A percentile compares a stretch with the other conserved stretches of the same genome.
Conservation (phyloP, 805 yeast species). For the Candida oleophila region DNA sequence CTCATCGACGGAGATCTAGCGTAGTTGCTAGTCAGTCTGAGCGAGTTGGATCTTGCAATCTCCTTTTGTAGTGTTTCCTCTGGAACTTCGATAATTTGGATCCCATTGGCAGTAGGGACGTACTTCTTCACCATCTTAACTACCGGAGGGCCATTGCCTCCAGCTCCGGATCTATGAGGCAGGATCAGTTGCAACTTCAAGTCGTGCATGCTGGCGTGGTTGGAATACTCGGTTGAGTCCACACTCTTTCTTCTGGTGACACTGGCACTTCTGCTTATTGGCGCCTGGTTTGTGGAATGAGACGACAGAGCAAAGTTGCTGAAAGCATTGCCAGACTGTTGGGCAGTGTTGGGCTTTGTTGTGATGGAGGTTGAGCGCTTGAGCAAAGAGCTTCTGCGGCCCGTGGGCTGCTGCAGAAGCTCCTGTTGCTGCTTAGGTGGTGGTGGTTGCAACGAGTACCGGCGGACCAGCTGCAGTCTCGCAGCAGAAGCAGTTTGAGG, state of each 20-base stretch:
- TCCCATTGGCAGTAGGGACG: slow-evolving; percentile 72
- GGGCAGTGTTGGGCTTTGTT: slow-evolving; percentile 4
- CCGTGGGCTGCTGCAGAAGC: slow-evolving; percentile 5
- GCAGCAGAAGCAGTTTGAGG: not conserved
- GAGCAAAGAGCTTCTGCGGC: slow-evolving; percentile 2
- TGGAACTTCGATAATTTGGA: slow-evolving; percentile 69
- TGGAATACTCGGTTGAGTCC: slow-evolving; percentile 16
- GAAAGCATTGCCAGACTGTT: slow-evolving; percentile 1
- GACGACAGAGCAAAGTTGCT: slow-evolving; percentile 5
- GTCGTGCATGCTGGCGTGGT: slow-evolving; percentile 35
- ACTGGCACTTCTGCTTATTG: not conserved
- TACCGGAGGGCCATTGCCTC: slow-evolving; percentile 2
- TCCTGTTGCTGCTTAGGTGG: slow-evolving; percentile 1
- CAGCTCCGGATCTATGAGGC: not conserved
- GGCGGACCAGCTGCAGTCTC: not conserved
- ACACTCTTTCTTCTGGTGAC: slow-evolving; percentile 1
- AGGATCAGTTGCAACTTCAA: slow-evolving; percentile 25
- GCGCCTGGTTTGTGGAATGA: not conserved
- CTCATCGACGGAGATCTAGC: slow-evolving; percentile 19
- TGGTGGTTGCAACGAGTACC: not conserved
- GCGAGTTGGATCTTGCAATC: slow-evolving; percentile 38
- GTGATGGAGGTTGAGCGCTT: slow-evolving; percentile 9
- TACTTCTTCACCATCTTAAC: slow-evolving; percentile 61
- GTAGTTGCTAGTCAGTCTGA: slow-evolving; percentile 29
- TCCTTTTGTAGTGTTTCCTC: slow-evolving; percentile 39